These are phyloP conservation scores for Polychytrium aggregatum DNA, from an alignment of 192 early-diverging fungal species.

Conservation along the genomic window DNA sequence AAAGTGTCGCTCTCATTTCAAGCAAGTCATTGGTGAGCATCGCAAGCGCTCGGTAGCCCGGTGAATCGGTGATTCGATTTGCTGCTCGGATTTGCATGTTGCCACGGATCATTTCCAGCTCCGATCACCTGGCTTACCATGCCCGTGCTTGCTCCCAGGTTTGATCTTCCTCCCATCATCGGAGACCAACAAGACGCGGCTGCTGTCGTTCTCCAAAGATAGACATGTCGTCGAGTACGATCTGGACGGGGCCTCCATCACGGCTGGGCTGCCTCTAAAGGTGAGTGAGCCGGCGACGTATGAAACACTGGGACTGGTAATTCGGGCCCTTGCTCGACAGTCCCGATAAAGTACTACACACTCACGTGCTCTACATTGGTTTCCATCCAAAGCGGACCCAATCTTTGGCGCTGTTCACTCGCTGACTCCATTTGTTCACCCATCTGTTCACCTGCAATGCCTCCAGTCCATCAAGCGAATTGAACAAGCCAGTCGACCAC, in stretches of 20 bases:
- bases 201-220: slow-evolving; percentile 31
- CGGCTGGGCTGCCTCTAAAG: slow-evolving; percentile 24
- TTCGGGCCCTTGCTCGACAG: too few relatives aligned
- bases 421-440: too few relatives aligned
- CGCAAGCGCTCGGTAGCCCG: neutral
- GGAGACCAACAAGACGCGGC: slow-evolving; percentile 10
- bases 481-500: slow-evolving; percentile 32
- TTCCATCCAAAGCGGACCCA: too few relatives aligned
- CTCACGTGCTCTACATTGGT: too few relatives aligned
- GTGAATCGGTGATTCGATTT: neutral
- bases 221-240: slow-evolving; percentile 39
- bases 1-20: slow-evolving; percentile 28
- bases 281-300: slow-evolving; percentile 1
- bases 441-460: neutral
- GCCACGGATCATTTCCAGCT: too few relatives aligned
- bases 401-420: too few relatives aligned
- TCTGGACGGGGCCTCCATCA: slow-evolving; percentile 16
- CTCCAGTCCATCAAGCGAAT: slow-evolving; percentile 17
- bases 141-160: slow-evolving; percentile 6
- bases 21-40: slow-evolving; percentile 31
- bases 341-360: too few relatives aligned
- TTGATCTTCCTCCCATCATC: slow-evolving; percentile 21
- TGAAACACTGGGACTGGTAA: too few relatives aligned
- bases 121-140: too few relatives aligned
- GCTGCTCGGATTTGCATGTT: too few relatives aligned